Evolutionary conservation across 148 eudicot species (phyloP), one percentile per base, ranked within the genome.

Genomic region (Silene uniflora): DNA sequence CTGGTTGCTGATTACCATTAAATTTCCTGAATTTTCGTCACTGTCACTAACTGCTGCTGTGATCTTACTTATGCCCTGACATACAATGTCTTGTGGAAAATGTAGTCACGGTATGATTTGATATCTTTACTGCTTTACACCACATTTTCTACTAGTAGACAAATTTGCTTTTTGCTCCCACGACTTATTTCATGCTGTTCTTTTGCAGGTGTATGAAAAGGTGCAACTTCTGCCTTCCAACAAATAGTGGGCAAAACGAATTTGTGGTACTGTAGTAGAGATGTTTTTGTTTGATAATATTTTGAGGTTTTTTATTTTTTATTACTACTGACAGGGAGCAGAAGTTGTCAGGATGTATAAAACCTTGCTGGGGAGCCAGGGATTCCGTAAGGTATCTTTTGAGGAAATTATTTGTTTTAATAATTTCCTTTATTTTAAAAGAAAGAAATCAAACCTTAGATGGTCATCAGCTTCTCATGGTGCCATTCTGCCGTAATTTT

Each of bases 261-360:
- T 10, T n/a, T 27, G 17, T 32, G 10, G 42, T 47, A 58, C 25
- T 24, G 7, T 27, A n/a, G 12, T 79, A 23, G 42, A 55, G 23
- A n/a, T 35, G 16, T 39, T 7, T 23, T 56, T n/a, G 63, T 67
- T 76, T 73, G 21, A 22, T 32, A 52, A 12, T 62, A 19, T 47
- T 56, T n/a, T 70, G 47, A 70, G 52, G 24, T 44, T 55, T 39
- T 39, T 7, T 39, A 39, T 24, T 61, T 65, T 75, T 22, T 71
- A 3, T 22, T 71, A 3, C 62, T 69, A 71, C 64, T 71, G 69
- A 74, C 82, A 93, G 91, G 99, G 99, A 78, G 99, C 99, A 67
- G 99, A 96, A 89, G 99, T 92, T 73, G 99, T 96, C 78, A 87
- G 99, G 85, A 96, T 96, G 99, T 96, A 96, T 88, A 96, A 96